phyloP scores from a whole-genome alignment of 768 basidiomycete species.

The Macrolepiota albuminosa region DNA sequence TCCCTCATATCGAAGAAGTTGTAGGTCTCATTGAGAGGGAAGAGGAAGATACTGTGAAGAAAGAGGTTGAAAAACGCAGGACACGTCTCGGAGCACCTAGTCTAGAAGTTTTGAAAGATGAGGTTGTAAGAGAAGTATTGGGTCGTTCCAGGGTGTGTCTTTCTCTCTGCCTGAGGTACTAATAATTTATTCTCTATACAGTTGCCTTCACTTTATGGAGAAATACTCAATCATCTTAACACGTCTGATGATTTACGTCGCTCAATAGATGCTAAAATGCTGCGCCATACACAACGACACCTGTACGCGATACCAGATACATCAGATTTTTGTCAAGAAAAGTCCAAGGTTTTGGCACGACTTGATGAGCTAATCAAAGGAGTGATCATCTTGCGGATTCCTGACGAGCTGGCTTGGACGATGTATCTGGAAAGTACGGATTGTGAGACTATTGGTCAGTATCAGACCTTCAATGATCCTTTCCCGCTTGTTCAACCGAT shows the following conservation, averaged over 20 bases:
- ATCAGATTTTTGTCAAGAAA: constrained; percentile 29
- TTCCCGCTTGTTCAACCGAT: background rate
- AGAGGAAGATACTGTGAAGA: constrained; percentile 53
- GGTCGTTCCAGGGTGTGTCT: constrained; percentile 49
- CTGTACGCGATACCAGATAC: constrained; percentile 54
- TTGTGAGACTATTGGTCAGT: constrained; percentile 58
- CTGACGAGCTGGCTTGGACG: constrained; percentile 81
- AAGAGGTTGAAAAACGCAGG: constrained; percentile 74
- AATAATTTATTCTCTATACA: constrained; percentile 23
- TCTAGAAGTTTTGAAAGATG: constrained; percentile 52
- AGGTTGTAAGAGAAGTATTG: constrained; percentile 66
- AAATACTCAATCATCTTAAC: constrained; percentile 76
- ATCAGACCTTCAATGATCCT: constrained; percentile 1
- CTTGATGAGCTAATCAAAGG: constrained; percentile 73
- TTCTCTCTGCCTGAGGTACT: background rate
- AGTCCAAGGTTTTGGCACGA: constrained; percentile 48
- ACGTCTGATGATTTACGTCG: constrained; percentile 81
- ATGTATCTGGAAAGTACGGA: constrained; percentile 73
- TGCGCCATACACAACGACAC: constrained; percentile 57
- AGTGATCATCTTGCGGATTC: constrained; percentile 67
- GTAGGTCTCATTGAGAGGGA: constrained; percentile 55
- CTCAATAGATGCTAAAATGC: constrained; percentile 67
- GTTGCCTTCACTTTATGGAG: constrained; percentile 71
- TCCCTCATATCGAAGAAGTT: constrained; percentile 72
- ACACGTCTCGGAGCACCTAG: constrained; percentile 67